phyloP scores from a whole-genome alignment of 345 rosid species.

The Moricandia arvensis region DNA sequence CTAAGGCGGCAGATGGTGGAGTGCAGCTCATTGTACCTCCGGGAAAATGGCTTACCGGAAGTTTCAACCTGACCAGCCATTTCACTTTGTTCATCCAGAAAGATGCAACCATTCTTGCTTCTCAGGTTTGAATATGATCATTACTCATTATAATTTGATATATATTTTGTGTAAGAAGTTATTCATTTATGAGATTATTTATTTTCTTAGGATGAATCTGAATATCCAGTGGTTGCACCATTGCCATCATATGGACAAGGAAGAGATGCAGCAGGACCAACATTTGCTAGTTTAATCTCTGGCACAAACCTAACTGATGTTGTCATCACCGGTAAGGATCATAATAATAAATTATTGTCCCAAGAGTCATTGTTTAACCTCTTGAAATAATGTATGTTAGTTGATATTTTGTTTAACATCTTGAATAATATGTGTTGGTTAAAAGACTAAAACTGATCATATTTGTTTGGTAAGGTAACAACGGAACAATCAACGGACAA shows the following conservation, averaged over 20 bases:
- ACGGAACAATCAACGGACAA: constrained; percentile 84
- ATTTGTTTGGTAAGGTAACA: constrained; percentile 49
- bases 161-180: neutral
- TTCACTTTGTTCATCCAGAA: constrained; percentile 73
- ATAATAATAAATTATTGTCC: neutral
- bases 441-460: too few species aligned
- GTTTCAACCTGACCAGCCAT: constrained; percentile 79
- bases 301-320: constrained; percentile 78
- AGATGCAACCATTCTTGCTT: constrained; percentile 66
- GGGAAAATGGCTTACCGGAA: constrained; percentile 80
- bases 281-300: constrained; percentile 58
- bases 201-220: constrained; percentile 45
- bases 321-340: constrained; percentile 61
- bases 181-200: neutral
- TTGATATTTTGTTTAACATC: too few species aligned
- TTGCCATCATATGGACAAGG: constrained; percentile 76
- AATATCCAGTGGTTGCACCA: constrained; percentile 54
- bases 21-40: constrained; percentile 73
- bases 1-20: constrained; percentile 56
- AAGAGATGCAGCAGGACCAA: constrained; percentile 60
- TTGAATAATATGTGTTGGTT: too few species aligned
- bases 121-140: constrained; percentile 49
- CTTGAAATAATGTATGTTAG: neutral
- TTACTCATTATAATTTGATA: neutral
- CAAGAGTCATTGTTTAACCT: neutral